Conservation (phyloP, 306 rosid species). For the Rubus idaeus region DNA sequence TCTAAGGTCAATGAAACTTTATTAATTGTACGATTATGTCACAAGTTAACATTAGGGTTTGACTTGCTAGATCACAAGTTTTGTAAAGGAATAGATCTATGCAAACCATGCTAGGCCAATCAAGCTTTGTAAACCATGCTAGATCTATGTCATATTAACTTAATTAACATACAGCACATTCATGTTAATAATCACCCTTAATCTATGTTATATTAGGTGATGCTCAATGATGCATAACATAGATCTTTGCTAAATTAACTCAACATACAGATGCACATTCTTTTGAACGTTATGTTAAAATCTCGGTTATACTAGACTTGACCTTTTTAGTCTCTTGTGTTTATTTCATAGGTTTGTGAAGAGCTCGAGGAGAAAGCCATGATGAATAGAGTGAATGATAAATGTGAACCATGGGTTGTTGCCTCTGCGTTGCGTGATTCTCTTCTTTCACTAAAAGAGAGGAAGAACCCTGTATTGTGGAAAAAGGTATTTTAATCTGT, state of each 20-base stretch:
- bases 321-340: not conserved
- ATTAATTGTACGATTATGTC: no score
- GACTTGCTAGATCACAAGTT: no score
- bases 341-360: slow-evolving; percentile 63
- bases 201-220: not conserved
- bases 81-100: no score
- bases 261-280: not conserved
- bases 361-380: slow-evolving; percentile 86
- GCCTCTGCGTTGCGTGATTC: slow-evolving; percentile 84
- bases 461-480: slow-evolving; percentile 75
- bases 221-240: not conserved
- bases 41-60: no score
- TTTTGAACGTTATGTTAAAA: not conserved
- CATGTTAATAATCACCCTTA: not conserved
- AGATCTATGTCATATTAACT: not conserved
- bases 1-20: no score
- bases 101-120: no score
- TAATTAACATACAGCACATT: not conserved
- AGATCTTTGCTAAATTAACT: not conserved
- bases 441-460: slow-evolving; percentile 86
- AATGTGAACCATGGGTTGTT: slow-evolving; percentile 84
- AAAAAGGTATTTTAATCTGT: slow-evolving; percentile 53
- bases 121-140: no score
- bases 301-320: no score
- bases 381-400: slow-evolving; percentile 49